A percentile compares a stretch with the other conserved stretches of the same genome.
These are phyloP conservation scores for Durusdinium trenchii DNA, from an alignment of 73 alveolate genomes.

Conservation along the genomic window DNA sequence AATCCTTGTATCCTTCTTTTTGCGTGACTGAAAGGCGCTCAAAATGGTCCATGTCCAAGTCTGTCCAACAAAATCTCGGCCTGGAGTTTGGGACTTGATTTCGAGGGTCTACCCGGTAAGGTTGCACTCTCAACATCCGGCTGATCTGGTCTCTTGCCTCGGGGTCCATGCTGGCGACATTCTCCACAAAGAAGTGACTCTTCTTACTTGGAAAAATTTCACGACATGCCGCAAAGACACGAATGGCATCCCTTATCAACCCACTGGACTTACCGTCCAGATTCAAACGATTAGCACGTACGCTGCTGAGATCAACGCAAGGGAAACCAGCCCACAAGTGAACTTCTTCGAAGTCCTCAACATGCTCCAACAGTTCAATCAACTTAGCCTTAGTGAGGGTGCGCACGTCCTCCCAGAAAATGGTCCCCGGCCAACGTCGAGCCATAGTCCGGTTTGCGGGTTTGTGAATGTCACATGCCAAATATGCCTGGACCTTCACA, in stretches of 20 bases:
- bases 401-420: background rate
- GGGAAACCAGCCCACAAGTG: conserved; percentile 31
- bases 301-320: background rate
- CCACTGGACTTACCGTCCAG: background rate
- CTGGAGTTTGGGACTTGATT: background rate
- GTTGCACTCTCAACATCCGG: background rate
- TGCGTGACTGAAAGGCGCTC: background rate
- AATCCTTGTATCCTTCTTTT: background rate
- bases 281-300: background rate
- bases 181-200: background rate
- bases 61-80: background rate
- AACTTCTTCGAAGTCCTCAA: background rate
- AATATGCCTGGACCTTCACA: background rate
- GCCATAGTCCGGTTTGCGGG: background rate
- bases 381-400: background rate
- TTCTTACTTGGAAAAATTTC: background rate
- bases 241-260: background rate
- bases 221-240: background rate
- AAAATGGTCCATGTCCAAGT: background rate
- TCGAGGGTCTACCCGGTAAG: background rate
- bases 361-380: background rate
- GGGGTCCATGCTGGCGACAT: background rate
- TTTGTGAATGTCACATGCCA: background rate
- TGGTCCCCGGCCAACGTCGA: background rate
- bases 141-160: background rate